A percentile compares a stretch with the other conserved stretches of the same genome.
These are phyloP conservation scores for Funneliformis geosporum DNA, from an alignment of 192 early-diverging fungal genomes.

Conservation along the genomic window DNA sequence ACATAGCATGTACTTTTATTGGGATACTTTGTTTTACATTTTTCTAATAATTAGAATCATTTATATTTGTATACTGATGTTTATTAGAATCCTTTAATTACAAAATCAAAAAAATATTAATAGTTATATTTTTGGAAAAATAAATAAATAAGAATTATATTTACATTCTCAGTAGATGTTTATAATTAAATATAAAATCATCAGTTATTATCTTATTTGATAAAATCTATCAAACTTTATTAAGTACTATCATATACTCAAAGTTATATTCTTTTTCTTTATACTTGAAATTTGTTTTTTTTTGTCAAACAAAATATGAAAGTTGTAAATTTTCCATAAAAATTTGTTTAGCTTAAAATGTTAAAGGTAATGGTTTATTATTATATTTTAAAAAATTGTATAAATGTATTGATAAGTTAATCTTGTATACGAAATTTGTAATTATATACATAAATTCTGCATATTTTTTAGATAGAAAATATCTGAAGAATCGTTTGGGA, in stretches of 20 bases:
- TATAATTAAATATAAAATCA: neutral
- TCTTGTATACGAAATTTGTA: neutral
- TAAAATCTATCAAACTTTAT: neutral
- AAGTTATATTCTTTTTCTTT: neutral
- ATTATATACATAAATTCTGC: conserved; percentile 2
- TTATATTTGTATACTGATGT: neutral
- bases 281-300: neutral
- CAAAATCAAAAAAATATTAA: neutral
- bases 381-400: neutral
- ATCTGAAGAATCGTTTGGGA: neutral
- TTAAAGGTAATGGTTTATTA: neutral
- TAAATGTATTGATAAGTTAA: neutral
- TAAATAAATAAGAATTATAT: neutral
- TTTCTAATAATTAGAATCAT: neutral
- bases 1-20: neutral
- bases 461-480: neutral
- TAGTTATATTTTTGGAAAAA: neutral
- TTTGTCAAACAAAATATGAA: neutral
- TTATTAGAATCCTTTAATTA: neutral
- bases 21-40: neutral
- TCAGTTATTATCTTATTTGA: neutral
- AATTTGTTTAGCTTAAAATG: neutral
- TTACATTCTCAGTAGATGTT: neutral
- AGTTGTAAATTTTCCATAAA: neutral
- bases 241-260: neutral